Base-by-base conservation (phyloP, 202 grass and related monocot species). In the Tripidium arundinaceum region DNA sequence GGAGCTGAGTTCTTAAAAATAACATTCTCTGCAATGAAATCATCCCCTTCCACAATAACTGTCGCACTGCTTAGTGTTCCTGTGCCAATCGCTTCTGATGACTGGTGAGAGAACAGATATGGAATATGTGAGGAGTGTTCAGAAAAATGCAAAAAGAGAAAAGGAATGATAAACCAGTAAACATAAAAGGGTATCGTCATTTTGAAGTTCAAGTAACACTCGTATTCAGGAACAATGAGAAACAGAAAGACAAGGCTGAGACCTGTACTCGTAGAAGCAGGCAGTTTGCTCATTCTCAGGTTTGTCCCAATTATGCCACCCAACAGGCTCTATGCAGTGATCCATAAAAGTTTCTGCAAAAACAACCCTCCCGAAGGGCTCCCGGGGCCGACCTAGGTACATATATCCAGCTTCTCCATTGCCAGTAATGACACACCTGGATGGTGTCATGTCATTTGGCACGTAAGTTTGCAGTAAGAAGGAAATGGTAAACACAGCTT, bases 341-440 rank as follows among this genome's bases (percentile, higher is more conserved):
- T 93, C 96, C 88, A 98, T 95, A 87, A 89, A 91, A 64, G 96
- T 93, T 63, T 90, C 83, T 19, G 90, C 87, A 91, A 93, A 94
- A 24, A 94, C 88, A 83, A 98, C 92, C 80, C 88, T 93, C n/a
- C 88, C 86, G 50, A 91, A 95, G 15, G 88, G 86, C 2, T 90
- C 90, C 95, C 92, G 95, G 47, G 90, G 92, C 62, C 88, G 81
- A 66, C 92, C 92, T 68, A 98, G 86, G 81, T 89, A 91, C 7
- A 89, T 84, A 50, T 95, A 93, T 37, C 75, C 72, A 83, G 82
- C 82, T 70, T 90, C 84, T 55, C 96, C 92, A 73, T 87, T 93
- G 24, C 92, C 88, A 60, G 90, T 95, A 80, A 98, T 86, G 71
- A 95, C 77, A 81, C 92, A 94, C 80, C 92, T 93, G 83, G 64